These are phyloP conservation scores for Panicum miliaceum DNA, from an alignment of 176 grass and related monocot species.

Conservation along the genomic window DNA sequence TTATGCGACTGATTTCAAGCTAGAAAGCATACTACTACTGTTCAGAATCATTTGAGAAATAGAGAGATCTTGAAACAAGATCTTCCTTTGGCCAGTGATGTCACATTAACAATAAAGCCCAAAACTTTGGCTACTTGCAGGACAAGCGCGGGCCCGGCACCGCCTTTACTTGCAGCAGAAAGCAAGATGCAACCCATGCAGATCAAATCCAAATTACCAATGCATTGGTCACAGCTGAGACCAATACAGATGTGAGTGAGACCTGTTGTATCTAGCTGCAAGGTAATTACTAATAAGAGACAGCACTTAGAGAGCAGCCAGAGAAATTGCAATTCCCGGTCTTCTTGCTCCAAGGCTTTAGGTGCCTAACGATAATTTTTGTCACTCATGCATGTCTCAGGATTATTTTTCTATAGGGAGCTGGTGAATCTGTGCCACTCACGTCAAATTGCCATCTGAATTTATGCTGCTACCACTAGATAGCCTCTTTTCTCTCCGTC, in stretches of 20 bases:
- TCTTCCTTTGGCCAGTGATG: slow-evolving; percentile 62
- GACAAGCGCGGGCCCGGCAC: slow-evolving; percentile 36
- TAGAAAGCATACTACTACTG: slow-evolving; percentile 34
- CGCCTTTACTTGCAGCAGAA: slow-evolving; percentile 50
- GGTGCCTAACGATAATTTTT: slow-evolving; percentile 27
- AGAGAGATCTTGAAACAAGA: slow-evolving; percentile 64
- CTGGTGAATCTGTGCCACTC: slow-evolving; percentile 46
- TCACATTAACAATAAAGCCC: slow-evolving; percentile 64
- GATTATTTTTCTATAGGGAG: slow-evolving; percentile 8
- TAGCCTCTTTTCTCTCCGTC: slow-evolving; percentile 4
- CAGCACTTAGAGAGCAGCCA: background rate
- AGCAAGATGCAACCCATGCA: slow-evolving; percentile 42
- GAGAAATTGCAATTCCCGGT: background rate
- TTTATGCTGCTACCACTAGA: slow-evolving; percentile 42
- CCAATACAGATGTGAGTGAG: background rate
- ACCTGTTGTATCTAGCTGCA: slow-evolving; percentile 1
- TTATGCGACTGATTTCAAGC: background rate
- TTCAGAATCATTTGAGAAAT: slow-evolving; percentile 41
- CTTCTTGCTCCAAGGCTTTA: slow-evolving; percentile 40
- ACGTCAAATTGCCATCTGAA: slow-evolving; percentile 44
- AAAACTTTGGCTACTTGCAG: slow-evolving; percentile 50
- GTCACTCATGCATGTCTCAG: slow-evolving; percentile 20
- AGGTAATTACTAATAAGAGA: slow-evolving; percentile 13
- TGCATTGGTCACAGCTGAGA: background rate
- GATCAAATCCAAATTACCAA: slow-evolving; percentile 45